phyloP scores from a whole-genome alignment of 2,329 filamentous ascomycete genomes.

The Aquanectria penicillioides region DNA sequence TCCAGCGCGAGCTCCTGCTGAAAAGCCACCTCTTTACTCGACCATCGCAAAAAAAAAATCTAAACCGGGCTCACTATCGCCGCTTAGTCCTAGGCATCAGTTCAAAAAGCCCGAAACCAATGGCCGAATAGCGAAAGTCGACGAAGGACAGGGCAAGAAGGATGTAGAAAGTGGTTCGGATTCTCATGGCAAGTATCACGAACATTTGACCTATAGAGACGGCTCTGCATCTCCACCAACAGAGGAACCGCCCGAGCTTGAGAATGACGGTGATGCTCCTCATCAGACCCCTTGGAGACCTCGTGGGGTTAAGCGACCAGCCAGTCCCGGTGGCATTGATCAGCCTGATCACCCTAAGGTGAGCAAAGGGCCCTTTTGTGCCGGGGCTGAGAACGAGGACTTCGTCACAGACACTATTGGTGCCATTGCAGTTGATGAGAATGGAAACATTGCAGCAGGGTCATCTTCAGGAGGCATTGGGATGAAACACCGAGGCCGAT shows the following conservation, averaged over 20 bases:
- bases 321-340: constrained; percentile 30
- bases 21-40: constrained; percentile 30
- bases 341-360: constrained; percentile 16
- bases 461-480: constrained; percentile 98
- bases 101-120: constrained; percentile 20
- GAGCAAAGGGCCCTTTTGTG: constrained; percentile 34
- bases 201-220: constrained; percentile 24
- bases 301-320: constrained; percentile 50
- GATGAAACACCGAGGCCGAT: constrained; percentile 94
- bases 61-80: constrained; percentile 15
- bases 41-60: constrained; percentile 23
- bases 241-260: neutral
- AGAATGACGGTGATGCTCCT: constrained; percentile 1
- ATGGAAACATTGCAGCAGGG: constrained; percentile 89
- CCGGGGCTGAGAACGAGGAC: constrained; percentile 58
- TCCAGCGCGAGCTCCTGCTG: constrained; percentile 20
- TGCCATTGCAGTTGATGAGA: constrained; percentile 89
- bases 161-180: constrained; percentile 10
- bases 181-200: constrained; percentile 13
- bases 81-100: constrained; percentile 15
- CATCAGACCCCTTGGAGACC: constrained; percentile 27
- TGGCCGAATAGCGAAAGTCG: constrained; percentile 7
- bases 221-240: constrained; percentile 28
- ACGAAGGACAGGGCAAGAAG: constrained; percentile 6
- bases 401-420: constrained; percentile 92